Base-by-base conservation (phyloP, 1,284 basidiomycete genomes). In the Cutaneotrichosporon cutaneum region DNA sequence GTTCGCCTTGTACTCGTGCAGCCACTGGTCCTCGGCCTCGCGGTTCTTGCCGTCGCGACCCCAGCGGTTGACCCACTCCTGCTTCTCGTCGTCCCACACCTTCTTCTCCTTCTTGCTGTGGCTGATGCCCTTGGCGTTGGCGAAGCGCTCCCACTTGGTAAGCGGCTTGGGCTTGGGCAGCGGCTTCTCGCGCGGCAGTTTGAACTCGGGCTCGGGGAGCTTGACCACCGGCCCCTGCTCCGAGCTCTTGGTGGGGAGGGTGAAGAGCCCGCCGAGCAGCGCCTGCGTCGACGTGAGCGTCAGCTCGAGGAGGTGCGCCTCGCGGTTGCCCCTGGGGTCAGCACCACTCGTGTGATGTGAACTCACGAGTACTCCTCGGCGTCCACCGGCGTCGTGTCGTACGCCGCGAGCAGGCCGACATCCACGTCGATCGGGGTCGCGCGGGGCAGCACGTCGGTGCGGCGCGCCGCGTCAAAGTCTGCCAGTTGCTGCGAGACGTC, bases 101-200 rank as follows among this genome's bases (percentile, higher is more conserved):
- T 88, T 87, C 81, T 86, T 90, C 47, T 97, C 92, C 62, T 85
- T 86, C 68, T 83, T 86, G 74, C 83, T 87, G 72, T 94, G 86
- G 70, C 87, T 86, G 72, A 99, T 99, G 33, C 96, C 96, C 82
- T 97, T 98, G 48, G 90, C 88, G 60, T 88, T 87, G 16, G 95
- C 95, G 73, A 98, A 99, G 65, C 87, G 85, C 82, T 98, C 92
- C 96, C 96, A 99, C 79, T 97, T 99, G 16, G 95, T 98, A 54
- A 85, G 85, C 4, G 90, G 88, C 80, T 95, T 96, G 4, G 90
- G 88, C 74, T 94, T 94, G 0, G 95, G 95, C 26, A 98, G 82
- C 1, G 90, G 90, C 79, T 99, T 99, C 50, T 94, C 86, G 35
- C 95, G 86, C 0, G 95, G 95, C 1, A 98, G 84, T 52, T 83